Conservation (phyloP, 345 rosid genomes). For the Trapa incisa region DNA sequence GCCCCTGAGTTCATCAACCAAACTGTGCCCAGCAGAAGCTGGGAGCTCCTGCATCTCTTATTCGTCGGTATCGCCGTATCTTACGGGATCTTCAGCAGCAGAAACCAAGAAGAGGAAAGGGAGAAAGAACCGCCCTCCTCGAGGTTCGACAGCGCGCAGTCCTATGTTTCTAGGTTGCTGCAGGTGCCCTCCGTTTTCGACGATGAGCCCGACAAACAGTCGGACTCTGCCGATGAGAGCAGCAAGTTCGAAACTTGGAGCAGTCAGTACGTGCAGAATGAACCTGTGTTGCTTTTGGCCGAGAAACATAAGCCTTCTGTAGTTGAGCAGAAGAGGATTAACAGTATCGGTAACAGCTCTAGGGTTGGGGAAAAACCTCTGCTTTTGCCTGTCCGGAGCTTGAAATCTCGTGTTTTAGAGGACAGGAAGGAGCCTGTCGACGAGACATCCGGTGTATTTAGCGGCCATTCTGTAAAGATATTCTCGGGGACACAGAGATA, state of each 20-base stretch:
- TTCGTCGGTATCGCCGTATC: constrained; percentile 95
- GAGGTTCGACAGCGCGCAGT: constrained; percentile 43
- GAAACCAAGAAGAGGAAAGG: constrained; percentile 38
- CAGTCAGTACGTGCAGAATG: constrained; percentile 47
- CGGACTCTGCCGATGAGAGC: constrained; percentile 23
- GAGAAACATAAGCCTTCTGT: constrained; percentile 20
- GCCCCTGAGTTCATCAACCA: constrained; percentile 80
- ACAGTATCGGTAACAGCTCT: constrained; percentile 16
- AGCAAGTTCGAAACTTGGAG: constrained; percentile 64
- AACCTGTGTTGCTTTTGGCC: constrained; percentile 39
- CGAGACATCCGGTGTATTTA: constrained; percentile 13
- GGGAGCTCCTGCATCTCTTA: constrained; percentile 91
- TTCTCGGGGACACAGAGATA: constrained; percentile 19
- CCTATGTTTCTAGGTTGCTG: constrained; percentile 60
- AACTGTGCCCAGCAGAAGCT: constrained; percentile 39
- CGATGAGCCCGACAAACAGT: constrained; percentile 35
- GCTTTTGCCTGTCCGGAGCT: constrained; percentile 78
- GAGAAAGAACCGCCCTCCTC: constrained; percentile 26
- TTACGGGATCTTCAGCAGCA: constrained; percentile 80
- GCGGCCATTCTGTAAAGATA: constrained; percentile 20
- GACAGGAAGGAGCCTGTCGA: constrained; percentile 12
- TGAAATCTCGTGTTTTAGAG: constrained; percentile 40
- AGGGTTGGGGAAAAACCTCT: constrained; percentile 49
- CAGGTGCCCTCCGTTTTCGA: constrained; percentile 84
- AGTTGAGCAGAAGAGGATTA: constrained; percentile 20